Percentiles rank a stretch among this genome's conserved stretches.
Conservation (phyloP, 768 basidiomycete species). For the Panaeolus papilionaceus region DNA sequence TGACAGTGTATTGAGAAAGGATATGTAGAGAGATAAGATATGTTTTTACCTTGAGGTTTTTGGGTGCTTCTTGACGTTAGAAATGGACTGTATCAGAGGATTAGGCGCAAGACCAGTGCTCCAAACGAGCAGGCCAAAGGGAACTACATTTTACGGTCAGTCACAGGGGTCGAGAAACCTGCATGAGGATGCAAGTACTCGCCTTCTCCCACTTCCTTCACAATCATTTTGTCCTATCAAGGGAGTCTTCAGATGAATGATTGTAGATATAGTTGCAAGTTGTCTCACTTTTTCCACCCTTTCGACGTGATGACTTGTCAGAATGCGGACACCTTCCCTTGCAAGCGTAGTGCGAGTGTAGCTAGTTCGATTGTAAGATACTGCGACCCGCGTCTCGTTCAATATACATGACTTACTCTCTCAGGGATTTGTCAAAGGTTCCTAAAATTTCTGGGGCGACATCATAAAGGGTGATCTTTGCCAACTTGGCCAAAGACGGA, state of each 20-base stretch:
- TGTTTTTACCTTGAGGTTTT: constrained; percentile 56
- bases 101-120: constrained; percentile 87
- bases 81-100: constrained; percentile 70
- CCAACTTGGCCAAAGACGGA: constrained; percentile 65
- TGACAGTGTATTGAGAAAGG: constrained; percentile 10
- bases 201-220: constrained; percentile 79
- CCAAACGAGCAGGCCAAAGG: constrained; percentile 87
- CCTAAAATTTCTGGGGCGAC: constrained; percentile 81
- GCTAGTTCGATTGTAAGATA: constrained; percentile 37
- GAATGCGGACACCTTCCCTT: constrained; percentile 75
- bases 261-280: not conserved
- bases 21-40: not conserved
- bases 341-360: constrained; percentile 75
- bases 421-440: constrained; percentile 71
- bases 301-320: constrained; percentile 77
- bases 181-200: constrained; percentile 12
- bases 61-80: constrained; percentile 64
- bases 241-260: not conserved
- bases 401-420: constrained; percentile 47
- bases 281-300: constrained; percentile 60
- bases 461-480: constrained; percentile 82
- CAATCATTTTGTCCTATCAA: constrained; percentile 65
- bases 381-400: not conserved
- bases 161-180: constrained; percentile 18
- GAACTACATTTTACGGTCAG: constrained; percentile 50